phyloP scores from a whole-genome alignment of 768 basidiomycete species.

The Imleria badia region DNA sequence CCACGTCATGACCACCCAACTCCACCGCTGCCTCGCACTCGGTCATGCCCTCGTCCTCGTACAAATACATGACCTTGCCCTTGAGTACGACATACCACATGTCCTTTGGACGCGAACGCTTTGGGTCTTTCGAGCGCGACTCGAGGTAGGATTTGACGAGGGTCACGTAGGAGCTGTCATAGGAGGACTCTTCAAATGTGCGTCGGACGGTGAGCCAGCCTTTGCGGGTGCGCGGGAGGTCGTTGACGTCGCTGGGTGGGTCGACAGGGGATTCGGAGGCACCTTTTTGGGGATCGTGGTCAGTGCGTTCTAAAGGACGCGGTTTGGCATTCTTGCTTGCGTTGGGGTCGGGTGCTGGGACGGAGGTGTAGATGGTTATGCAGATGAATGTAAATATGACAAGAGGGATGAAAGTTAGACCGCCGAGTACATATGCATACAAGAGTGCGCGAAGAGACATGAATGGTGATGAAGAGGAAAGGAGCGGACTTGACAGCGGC shows the following conservation, averaged over 20 bases:
- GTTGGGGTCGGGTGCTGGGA: conserved; percentile 67
- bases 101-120: conserved; percentile 82
- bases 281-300: conserved; percentile 30
- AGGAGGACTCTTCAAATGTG: conserved; percentile 66
- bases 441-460: conserved; percentile 69
- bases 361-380: conserved; percentile 77
- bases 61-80: conserved; percentile 86
- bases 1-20: conserved; percentile 73
- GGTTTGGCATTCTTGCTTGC: conserved; percentile 39
- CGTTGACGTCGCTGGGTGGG: conserved; percentile 40
- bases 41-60: conserved; percentile 88
- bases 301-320: conserved; percentile 8
- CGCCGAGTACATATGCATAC: conserved; percentile 88
- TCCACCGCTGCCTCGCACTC: conserved; percentile 93
- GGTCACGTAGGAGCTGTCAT: conserved; percentile 74
- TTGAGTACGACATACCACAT: conserved; percentile 93
- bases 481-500: background rate
- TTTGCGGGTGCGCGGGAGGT: conserved; percentile 64
- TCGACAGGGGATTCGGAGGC: conserved; percentile 26
- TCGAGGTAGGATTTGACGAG: conserved; percentile 79
- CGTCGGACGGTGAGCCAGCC: conserved; percentile 84
- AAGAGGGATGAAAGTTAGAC: conserved; percentile 86
- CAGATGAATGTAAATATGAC: conserved; percentile 56
- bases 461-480: background rate
- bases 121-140: conserved; percentile 81